phyloP scores from a whole-genome alignment of 2,329 filamentous ascomycete species.

The Helotiales sp. region DNA sequence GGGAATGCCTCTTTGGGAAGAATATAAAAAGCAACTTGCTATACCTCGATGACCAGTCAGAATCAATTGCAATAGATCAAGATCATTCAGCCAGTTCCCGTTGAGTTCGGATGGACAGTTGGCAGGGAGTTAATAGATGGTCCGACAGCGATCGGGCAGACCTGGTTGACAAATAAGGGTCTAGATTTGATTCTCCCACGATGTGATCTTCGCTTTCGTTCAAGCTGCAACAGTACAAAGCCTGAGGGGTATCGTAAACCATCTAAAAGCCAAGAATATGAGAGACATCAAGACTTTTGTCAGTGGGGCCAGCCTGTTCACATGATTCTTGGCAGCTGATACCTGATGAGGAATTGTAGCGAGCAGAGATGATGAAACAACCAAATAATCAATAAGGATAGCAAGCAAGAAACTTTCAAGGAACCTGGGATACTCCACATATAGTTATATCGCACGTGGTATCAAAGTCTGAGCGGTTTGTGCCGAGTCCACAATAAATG shows the following conservation, averaged over 20 bases:
- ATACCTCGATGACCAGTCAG: neutral
- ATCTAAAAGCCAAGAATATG: neutral
- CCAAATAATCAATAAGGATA: neutral
- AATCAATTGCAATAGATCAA: neutral
- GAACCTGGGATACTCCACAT: neutral
- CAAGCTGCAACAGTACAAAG: neutral
- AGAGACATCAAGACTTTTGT: constrained; percentile 3
- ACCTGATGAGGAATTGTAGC: neutral
- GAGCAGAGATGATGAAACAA: neutral
- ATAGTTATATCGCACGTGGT: neutral
- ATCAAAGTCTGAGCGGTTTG: neutral
- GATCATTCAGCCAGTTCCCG: neutral
- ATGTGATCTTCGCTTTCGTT: neutral
- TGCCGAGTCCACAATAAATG: neutral
- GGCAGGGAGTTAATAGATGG: neutral
- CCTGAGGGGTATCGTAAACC: neutral
- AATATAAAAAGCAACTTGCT: neutral
- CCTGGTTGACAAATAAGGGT: neutral
- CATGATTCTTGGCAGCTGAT: neutral
- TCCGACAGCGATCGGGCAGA: neutral
- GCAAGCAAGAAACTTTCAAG: neutral
- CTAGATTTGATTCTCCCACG: neutral
- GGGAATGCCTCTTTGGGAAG: neutral
- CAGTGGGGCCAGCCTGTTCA: neutral
- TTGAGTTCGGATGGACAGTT: neutral